Evolutionary conservation across 106 monocot genomes (phyloP), one percentile per base, ranked within the genome.

Genomic region (Apostasia shenzhenica): DNA sequence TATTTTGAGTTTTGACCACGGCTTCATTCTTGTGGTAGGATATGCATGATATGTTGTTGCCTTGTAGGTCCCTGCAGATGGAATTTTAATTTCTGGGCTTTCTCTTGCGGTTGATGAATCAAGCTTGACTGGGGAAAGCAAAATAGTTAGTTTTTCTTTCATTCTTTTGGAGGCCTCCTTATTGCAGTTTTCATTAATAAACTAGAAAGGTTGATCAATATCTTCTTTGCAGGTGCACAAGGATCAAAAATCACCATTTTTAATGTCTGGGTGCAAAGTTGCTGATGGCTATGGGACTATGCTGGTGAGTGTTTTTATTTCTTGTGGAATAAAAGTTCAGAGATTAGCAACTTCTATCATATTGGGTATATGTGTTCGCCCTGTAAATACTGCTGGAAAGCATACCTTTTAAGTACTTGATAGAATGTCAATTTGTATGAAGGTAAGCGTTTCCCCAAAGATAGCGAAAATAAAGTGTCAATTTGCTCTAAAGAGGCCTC

Each of bases 261-360:
- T 97, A 58, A 92, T 97, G 97, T 86, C 97, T 73, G 97, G 97
- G 76, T 97, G 92, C 79, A 97, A 97, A 73, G 92, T 97, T 70
- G 92, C 97, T 70, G 92, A 97, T 83, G 97, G 97, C 45, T 97
- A 87, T 81, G 97, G 97, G 65, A 89, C 72, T 14, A 97, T 97
- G 97, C 39, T 97, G 92, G 97, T 97, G 77, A 75, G 78, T 67
- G 39, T 49, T 57, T 48, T 60, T 8, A 12, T 38, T 61, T 59
- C 14, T 6, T 49, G 12, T 49, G 9, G 4, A 12, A 26, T 26
- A 26, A 26, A 26, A 26, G 26, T 26, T 26, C 26, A 26, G 26
- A 26, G 26, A 26, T 26, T 26, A 26, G 26, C 26, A 26, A 26
- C 26, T 26, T 26, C 26, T 26, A 26, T 26, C 26, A 26, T 26